Base-by-base conservation (phyloP, 2,329 filamentous ascomycete genomes). In the Cladosporium colombiae region DNA sequence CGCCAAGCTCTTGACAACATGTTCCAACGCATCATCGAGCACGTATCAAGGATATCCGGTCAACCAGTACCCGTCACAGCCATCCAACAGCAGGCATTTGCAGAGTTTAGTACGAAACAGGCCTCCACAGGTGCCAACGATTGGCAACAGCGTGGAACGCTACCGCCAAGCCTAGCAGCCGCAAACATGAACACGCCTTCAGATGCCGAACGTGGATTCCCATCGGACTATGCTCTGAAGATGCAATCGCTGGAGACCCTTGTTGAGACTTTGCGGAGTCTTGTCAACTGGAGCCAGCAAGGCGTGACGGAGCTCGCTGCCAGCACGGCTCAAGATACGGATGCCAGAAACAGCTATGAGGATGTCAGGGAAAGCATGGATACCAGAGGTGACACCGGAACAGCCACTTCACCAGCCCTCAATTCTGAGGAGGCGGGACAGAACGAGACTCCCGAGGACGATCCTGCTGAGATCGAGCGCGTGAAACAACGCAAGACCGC, bases 401-500 rank as follows among this genome's bases (percentile, higher is more conserved):
- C 84, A 1, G 90, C 89, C 5, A 44, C 40, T n/a, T 61, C 57
- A n/a, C 63, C 63, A 35, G 49, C 56, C 16, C 55, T 65, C 14
- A 65, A 65, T 35, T 60, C 63, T 8, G 49, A 86, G 88, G 64
- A 78, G 75, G 62, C 64, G 6, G 66, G 68, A 10, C 65, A 67
- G 13, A 64, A 68, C 10, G 71, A 73, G 33, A 80, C 80, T 13
- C 80, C 80, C 1, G 93, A 97, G 65, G 96, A 99, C 74, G 95
- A 99, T 73, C 94, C 94, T 0, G 92, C 89, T 68, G 90, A 97
- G 73, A 83, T 99, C n/a, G 95, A 98, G 74, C 96, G 91, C 77
- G 92, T 93, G 65, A 98, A 98, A 80, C 91, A 93, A 67, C 87
- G 90, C 68, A 99, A 99, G 80, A 98, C 92, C 7, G 95, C 95